phyloP scores from a whole-genome alignment of 441 rosid species.

The Corymbia citriodora region DNA sequence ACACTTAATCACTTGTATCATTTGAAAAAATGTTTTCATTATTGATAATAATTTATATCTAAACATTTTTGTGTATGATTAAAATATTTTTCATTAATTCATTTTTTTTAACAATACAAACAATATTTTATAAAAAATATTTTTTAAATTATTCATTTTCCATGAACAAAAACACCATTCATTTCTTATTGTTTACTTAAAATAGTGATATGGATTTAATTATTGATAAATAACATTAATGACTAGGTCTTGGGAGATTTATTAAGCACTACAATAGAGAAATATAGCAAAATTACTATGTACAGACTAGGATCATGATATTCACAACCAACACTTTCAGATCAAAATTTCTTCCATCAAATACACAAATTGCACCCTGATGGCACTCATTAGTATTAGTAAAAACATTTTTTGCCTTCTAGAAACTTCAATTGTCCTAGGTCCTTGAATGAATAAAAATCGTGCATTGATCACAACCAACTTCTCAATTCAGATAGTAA shows the following conservation, averaged over 20 bases:
- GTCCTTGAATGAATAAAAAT: not conserved
- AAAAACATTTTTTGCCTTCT: not conserved
- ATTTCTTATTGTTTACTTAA: not conserved
- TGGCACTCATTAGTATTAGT: not conserved
- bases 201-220: not conserved
- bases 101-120: too few species aligned
- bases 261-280: not conserved
- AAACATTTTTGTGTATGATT: rapidly evolving
- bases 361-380: not conserved
- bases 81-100: too few species aligned
- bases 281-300: not conserved
- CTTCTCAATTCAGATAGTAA: not conserved
- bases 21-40: too few species aligned
- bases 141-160: not conserved
- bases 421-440: not conserved
- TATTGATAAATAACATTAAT: not conserved
- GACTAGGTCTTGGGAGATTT: not conserved
- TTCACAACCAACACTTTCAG: not conserved
- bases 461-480: not conserved
- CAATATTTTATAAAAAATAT: too few species aligned
- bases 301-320: not conserved
- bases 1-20: too few species aligned
- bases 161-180: not conserved
- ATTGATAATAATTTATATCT: too few species aligned
- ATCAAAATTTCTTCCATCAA: not conserved